Conservation (phyloP, 2,329 filamentous ascomycete species). For the Xylariales sp. region DNA sequence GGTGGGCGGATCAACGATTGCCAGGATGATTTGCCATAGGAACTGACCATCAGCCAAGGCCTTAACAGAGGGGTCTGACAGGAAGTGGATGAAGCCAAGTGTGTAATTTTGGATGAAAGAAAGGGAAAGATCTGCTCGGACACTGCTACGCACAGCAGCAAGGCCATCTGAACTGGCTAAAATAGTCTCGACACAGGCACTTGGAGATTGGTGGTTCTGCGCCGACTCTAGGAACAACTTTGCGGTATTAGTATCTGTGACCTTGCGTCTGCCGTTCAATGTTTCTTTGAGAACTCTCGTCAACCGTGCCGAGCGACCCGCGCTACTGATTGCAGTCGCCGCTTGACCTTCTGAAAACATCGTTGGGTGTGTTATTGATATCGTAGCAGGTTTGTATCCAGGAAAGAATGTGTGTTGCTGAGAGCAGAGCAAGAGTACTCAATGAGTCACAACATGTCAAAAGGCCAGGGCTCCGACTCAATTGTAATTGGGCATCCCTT, state of each 20-base stretch:
- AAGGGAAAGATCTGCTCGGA: conserved; percentile 20
- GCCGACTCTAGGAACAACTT: conserved; percentile 27
- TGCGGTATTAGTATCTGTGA: conserved; percentile 17
- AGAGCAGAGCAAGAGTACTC: too few relatives aligned
- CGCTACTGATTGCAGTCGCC: neutral
- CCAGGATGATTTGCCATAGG: conserved; percentile 39
- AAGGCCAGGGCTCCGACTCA: neutral
- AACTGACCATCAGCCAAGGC: conserved; percentile 45
- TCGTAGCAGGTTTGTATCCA: neutral
- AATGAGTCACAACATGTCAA: neutral
- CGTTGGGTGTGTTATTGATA: neutral
- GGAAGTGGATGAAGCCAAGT: conserved; percentile 31
- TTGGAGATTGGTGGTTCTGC: conserved; percentile 14
- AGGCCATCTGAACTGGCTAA: conserved; percentile 21
- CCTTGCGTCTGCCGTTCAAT: conserved; percentile 18
- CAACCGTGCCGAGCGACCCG: conserved; percentile 1
- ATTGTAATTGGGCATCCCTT: neutral
- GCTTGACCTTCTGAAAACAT: neutral
- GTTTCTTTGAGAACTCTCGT: conserved; percentile 16
- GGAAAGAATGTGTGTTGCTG: too few relatives aligned
- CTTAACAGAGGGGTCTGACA: conserved; percentile 40
- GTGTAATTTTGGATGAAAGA: conserved; percentile 27
- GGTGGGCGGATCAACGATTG: conserved; percentile 46
- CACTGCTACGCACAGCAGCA: conserved; percentile 18
- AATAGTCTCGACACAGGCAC: conserved; percentile 22